These are phyloP conservation scores for Penicillium sp. DNA, from an alignment of 2,329 filamentous ascomycete species.

Conservation along the genomic window DNA sequence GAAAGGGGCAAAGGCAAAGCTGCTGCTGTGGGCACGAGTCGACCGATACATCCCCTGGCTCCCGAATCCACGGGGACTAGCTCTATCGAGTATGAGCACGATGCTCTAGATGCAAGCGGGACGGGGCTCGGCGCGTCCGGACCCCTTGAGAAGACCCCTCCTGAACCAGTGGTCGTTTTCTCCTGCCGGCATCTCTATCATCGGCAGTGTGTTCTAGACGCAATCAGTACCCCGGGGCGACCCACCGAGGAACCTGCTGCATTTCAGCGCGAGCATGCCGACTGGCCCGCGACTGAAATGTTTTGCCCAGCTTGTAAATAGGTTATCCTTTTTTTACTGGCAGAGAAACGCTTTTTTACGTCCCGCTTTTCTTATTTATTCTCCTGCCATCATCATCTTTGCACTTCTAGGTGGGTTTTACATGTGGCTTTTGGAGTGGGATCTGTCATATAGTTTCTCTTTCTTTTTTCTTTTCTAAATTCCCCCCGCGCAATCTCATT, in stretches of 20 bases:
- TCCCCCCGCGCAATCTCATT: constrained; percentile 1
- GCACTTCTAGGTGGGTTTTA: background rate
- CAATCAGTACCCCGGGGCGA: constrained; percentile 15
- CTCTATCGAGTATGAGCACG: constrained; percentile 16
- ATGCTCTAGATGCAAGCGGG: constrained; percentile 6
- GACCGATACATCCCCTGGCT: constrained; percentile 12
- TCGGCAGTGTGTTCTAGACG: constrained; percentile 46
- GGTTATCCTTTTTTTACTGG: background rate
- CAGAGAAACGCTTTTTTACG: constrained; percentile 1
- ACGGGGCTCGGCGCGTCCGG: background rate
- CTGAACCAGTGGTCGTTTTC: constrained; percentile 49
- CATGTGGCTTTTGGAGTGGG: background rate
- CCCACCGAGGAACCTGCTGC: constrained; percentile 15
- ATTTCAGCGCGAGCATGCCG: constrained; percentile 26
- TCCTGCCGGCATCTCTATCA: constrained; percentile 56
- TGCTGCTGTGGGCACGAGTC: constrained; percentile 29
- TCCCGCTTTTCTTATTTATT: background rate
- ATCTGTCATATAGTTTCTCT: constrained; percentile 13
- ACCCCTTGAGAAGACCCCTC: background rate
- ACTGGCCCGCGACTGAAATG: constrained; percentile 33
- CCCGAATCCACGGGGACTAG: background rate
- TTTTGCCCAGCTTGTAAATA: constrained; percentile 47
- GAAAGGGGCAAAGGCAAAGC: constrained; percentile 47
- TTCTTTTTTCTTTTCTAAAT: background rate
- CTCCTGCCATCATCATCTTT: background rate